These are phyloP conservation scores for Sungouiozyma ichnusensis DNA, from an alignment of 805 yeast species.

Conservation along the genomic window DNA sequence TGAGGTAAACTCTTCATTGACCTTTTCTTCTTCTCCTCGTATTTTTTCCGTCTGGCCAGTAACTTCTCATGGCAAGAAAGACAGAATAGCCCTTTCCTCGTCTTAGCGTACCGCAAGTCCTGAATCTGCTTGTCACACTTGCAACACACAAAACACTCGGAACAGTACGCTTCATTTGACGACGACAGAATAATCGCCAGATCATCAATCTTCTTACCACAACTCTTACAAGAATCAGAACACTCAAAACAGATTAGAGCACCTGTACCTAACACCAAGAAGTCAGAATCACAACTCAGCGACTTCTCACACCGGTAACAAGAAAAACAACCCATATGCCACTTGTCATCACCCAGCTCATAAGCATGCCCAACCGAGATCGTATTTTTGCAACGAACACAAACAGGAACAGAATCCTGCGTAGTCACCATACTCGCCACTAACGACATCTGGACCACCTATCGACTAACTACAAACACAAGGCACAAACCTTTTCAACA, in stretches of 20 bases:
- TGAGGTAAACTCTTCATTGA: slow-evolving; percentile 18
- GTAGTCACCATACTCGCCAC: not conserved
- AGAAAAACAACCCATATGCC: slow-evolving; percentile 90
- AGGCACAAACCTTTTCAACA: no score
- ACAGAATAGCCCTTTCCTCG: slow-evolving; percentile 88
- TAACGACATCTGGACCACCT: not conserved
- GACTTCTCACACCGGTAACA: slow-evolving; percentile 76
- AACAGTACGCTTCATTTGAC: slow-evolving; percentile 92
- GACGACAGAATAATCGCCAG: slow-evolving; percentile 77
- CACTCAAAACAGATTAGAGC: slow-evolving; percentile 84
- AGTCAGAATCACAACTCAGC: slow-evolving; percentile 79
- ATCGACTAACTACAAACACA: no score
- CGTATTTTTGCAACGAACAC: slow-evolving; percentile 38
- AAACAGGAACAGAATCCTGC: slow-evolving; percentile 16
- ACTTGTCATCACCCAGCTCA: slow-evolving; percentile 85
- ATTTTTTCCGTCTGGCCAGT: slow-evolving; percentile 60
- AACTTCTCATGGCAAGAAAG: slow-evolving; percentile 85
- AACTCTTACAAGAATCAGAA: slow-evolving; percentile 81
- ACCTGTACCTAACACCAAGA: slow-evolving; percentile 88
- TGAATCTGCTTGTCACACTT: slow-evolving; percentile 82
- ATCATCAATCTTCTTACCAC: slow-evolving; percentile 85
- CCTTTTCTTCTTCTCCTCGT: slow-evolving; percentile 24
- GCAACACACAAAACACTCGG: slow-evolving; percentile 82
- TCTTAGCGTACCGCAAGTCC: slow-evolving; percentile 84
- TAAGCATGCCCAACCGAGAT: slow-evolving; percentile 90